phyloP scores from a whole-genome alignment of 768 basidiomycete genomes.

The Boletus insuetus region DNA sequence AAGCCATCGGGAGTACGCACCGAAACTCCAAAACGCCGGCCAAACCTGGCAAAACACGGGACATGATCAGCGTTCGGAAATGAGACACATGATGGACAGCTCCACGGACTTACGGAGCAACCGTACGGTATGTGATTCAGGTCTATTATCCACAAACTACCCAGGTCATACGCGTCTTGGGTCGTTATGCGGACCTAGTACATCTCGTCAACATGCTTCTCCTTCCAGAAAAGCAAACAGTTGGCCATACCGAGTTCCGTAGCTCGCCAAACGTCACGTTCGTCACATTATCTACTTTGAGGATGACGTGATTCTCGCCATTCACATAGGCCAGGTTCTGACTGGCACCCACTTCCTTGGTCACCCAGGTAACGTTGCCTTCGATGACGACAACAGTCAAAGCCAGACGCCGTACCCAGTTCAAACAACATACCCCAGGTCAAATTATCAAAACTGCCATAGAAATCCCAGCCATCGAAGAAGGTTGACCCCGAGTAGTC shows the following conservation, averaged over 20 bases:
- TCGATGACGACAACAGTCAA: neutral
- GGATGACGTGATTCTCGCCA: conserved; percentile 57
- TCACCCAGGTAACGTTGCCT: conserved; percentile 67
- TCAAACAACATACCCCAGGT: conserved; percentile 37
- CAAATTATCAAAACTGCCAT: conserved; percentile 46
- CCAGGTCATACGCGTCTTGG: conserved; percentile 40
- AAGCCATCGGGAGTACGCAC: conserved; percentile 7
- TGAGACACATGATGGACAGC: neutral
- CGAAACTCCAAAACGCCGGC: conserved; percentile 34
- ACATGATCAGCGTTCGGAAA: conserved; percentile 1
- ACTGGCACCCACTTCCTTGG: conserved; percentile 42
- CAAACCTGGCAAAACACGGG: conserved; percentile 18
- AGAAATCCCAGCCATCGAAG: conserved; percentile 57
- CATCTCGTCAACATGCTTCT: neutral
- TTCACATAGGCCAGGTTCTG: conserved; percentile 60
- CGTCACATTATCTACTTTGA: conserved; percentile 72
- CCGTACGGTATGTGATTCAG: conserved; percentile 52
- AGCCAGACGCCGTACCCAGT: neutral
- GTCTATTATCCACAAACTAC: conserved; percentile 48
- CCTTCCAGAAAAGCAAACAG: neutral
- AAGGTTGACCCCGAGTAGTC: conserved; percentile 50
- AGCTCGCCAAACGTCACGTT: conserved; percentile 48
- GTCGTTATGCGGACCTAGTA: conserved; percentile 45
- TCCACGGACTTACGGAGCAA: conserved; percentile 44
- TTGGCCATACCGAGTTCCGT: conserved; percentile 51